Evolutionary conservation across 352 stramenopile species (phyloP).

Genomic region (Globisporangium canariense): DNA sequence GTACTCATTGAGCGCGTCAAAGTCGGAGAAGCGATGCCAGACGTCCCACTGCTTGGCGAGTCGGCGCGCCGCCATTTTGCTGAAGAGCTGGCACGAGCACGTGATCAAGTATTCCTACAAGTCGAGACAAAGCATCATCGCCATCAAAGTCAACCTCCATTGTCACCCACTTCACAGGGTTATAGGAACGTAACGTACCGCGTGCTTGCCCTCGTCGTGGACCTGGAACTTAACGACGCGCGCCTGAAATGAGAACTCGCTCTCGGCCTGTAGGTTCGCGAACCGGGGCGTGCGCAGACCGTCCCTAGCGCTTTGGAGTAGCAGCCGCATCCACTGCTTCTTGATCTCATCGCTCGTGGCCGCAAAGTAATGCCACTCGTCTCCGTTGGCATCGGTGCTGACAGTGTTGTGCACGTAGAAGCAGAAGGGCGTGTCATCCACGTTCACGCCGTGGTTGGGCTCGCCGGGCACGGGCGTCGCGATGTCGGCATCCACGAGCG

Average conservation of each 20-base stretch:
- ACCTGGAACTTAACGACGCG: conserved; percentile 37
- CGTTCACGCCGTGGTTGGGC: conserved; percentile 38
- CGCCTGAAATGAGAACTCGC: conserved; percentile 43
- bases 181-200: conserved; percentile 24
- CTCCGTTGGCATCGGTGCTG: conserved; percentile 13
- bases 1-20: conserved; percentile 55
- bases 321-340: conserved; percentile 49
- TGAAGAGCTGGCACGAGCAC: conserved; percentile 59
- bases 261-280: conserved; percentile 22
- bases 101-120: conserved; percentile 61
- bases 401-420: conserved; percentile 53
- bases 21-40: conserved; percentile 67
- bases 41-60: conserved; percentile 59
- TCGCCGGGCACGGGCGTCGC: conserved; percentile 54
- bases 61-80: conserved; percentile 34
- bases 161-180: neutral
- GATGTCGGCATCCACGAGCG: conserved; percentile 48
- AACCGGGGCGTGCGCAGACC: conserved; percentile 45
- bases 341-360: conserved; percentile 38
- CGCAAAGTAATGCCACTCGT: conserved; percentile 39
- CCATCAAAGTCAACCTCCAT: neutral
- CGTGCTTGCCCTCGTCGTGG: conserved; percentile 43
- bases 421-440: conserved; percentile 51
- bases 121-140: neutral
- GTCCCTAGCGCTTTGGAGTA: conserved; percentile 41